Evolutionary conservation across 2,329 filamentous ascomycete species (phyloP).

Genomic region (Ophiostoma tasmaniense): DNA sequence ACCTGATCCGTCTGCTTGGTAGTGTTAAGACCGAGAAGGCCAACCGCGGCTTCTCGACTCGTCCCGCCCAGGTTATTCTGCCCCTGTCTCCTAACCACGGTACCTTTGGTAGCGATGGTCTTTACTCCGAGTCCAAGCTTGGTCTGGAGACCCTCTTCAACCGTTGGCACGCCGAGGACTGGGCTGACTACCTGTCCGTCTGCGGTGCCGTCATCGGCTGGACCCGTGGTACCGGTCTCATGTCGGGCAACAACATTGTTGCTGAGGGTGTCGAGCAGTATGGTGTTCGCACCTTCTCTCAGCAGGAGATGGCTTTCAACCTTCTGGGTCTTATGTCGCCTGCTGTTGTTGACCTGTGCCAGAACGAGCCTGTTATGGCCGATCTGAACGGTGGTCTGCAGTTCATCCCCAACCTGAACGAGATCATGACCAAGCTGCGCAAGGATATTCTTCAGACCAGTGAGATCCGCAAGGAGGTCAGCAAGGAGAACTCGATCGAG

Average conservation of each 20-base stretch:
- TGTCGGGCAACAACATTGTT: slow-evolving; percentile 59
- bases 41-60: slow-evolving; percentile 80
- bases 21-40: slow-evolving; percentile 86
- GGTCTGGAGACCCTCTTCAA: slow-evolving; percentile 96
- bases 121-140: slow-evolving; percentile 94
- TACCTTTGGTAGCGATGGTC: slow-evolving; percentile 93
- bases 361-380: slow-evolving; percentile 89
- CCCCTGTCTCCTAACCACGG: slow-evolving; percentile 97
- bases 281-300: slow-evolving; percentile 95
- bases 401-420: slow-evolving; percentile 92
- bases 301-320: slow-evolving; percentile 99
- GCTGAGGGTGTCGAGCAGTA: slow-evolving; percentile 95
- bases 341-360: slow-evolving; percentile 87
- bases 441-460: slow-evolving; percentile 93
- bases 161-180: slow-evolving; percentile 95
- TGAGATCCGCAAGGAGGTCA: slow-evolving; percentile 85
- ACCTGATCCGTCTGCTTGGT: slow-evolving; percentile 84
- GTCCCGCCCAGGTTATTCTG: slow-evolving; percentile 91
- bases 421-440: slow-evolving; percentile 84
- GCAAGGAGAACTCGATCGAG: slow-evolving; percentile 91
- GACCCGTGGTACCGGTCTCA: slow-evolving; percentile 93
- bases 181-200: slow-evolving; percentile 95
- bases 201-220: slow-evolving; percentile 98
- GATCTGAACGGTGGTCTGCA: slow-evolving; percentile 96
- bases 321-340: slow-evolving; percentile 92